Evolutionary conservation across 176 grass and related monocot species (phyloP).

Genomic region (Oryza glumipatula): DNA sequence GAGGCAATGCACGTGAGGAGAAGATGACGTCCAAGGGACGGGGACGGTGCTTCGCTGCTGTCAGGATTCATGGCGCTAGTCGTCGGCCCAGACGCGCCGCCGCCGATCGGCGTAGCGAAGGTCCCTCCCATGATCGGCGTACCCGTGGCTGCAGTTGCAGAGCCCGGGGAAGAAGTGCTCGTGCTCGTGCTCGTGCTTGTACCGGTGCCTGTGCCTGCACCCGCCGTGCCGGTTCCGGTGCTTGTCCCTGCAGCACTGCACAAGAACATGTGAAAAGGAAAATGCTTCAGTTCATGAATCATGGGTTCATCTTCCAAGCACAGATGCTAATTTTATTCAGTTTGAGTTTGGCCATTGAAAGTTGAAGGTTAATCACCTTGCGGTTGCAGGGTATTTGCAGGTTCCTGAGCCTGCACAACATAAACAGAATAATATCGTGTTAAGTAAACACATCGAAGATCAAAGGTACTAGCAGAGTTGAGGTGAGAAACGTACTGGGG

Average conservation of each 20-base stretch:
- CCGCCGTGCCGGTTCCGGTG: conserved; percentile 6
- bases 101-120: conserved; percentile 45
- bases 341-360: not conserved
- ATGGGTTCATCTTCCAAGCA: not conserved
- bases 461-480: no score
- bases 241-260: conserved; percentile 47
- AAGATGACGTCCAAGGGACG: not conserved
- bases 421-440: not conserved
- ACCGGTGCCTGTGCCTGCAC: not conserved
- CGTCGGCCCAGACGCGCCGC: conserved; percentile 31
- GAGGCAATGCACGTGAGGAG: conserved; percentile 29
- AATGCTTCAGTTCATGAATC: not conserved
- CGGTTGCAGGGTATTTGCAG: conserved; percentile 62
- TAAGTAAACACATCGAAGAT: not conserved
- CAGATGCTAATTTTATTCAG: not conserved
- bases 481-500: conserved; percentile 49
- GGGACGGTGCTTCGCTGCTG: not conserved
- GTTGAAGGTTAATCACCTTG: conserved; percentile 40
- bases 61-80: conserved; percentile 31
- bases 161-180: conserved; percentile 17
- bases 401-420: conserved; percentile 36
- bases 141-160: conserved; percentile 9
- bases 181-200: not conserved
- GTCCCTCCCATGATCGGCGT: conserved; percentile 44
- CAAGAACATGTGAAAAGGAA: not conserved